phyloP scores from a whole-genome alignment of 805 yeast genomes.

The Limtongia smithiae region DNA sequence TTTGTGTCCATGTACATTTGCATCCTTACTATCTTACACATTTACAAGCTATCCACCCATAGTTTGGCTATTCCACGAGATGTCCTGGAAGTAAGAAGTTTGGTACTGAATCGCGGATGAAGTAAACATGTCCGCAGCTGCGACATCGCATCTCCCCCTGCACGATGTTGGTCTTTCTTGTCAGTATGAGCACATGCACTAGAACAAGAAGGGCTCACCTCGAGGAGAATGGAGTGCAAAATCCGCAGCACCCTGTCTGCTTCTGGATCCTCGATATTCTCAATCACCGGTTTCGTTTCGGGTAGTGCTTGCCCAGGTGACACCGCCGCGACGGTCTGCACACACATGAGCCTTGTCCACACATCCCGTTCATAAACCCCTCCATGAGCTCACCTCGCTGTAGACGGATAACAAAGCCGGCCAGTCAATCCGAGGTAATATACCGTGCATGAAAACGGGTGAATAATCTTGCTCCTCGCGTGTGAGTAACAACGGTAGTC shows the following conservation, averaged over 20 bases:
- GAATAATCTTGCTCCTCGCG: constrained; percentile 77
- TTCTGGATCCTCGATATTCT: constrained; percentile 48
- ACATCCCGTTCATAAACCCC: neutral
- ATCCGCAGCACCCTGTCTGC: constrained; percentile 59
- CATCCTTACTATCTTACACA: too few species aligned
- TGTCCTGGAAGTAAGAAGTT: constrained; percentile 94
- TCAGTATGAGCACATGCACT: neutral
- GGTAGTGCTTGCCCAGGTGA: constrained; percentile 31
- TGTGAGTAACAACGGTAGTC: constrained; percentile 53
- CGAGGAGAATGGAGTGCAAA: constrained; percentile 72
- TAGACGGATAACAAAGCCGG: constrained; percentile 75
- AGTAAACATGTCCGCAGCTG: constrained; percentile 81
- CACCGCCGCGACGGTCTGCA: neutral
- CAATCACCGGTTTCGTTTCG: constrained; percentile 39
- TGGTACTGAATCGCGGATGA: constrained; percentile 90
- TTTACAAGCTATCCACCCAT: too few species aligned
- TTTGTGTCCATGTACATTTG: too few species aligned
- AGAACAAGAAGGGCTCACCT: constrained; percentile 36
- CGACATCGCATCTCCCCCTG: constrained; percentile 89
- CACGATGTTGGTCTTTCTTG: constrained; percentile 59
- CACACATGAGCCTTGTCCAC: neutral
- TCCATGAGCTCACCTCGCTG: constrained; percentile 47
- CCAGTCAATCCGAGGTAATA: constrained; percentile 87
- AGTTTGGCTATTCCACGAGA: constrained; percentile 55
- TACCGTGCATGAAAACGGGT: constrained; percentile 70